Evolutionary conservation across 2,329 filamentous ascomycete species (phyloP).

Genomic region (Aspergillus costaricaensis): DNA sequence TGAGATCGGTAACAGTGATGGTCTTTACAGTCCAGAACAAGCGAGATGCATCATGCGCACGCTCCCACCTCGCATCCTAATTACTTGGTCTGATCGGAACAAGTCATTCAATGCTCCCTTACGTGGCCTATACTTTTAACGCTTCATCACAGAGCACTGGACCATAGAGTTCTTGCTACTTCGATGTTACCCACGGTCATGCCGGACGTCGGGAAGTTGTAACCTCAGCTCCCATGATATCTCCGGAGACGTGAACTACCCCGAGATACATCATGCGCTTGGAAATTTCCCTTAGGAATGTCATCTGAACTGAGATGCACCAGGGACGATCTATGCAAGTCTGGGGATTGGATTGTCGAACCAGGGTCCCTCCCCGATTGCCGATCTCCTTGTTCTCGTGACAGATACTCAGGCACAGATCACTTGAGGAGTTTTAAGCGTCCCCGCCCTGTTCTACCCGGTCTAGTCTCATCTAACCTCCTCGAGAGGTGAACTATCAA

Average conservation of each 20-base stretch:
- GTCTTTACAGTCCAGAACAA: neutral
- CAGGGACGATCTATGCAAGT: neutral
- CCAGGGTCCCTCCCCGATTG: neutral
- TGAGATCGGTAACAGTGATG: neutral
- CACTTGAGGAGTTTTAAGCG: constrained; percentile 3
- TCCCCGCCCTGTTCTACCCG: neutral
- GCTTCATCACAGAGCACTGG: neutral
- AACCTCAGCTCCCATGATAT: constrained; percentile 19
- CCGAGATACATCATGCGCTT: constrained; percentile 10
- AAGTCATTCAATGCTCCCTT: neutral
- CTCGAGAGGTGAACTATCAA: neutral
- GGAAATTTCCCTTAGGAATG: neutral
- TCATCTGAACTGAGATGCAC: neutral
- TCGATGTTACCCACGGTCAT: constrained; percentile 14
- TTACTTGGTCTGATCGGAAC: neutral
- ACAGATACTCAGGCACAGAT: constrained; percentile 10
- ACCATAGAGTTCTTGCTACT: neutral
- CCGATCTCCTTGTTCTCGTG: constrained; percentile 12
- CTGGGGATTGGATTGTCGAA: neutral
- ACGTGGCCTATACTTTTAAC: neutral
- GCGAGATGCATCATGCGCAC: neutral
- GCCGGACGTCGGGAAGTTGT: constrained; percentile 5
- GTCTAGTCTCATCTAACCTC: neutral
- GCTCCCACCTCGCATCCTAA: neutral
- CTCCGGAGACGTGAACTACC: neutral